phyloP scores from a whole-genome alignment of 257 asterid species.

The Jasminum sambac region DNA sequence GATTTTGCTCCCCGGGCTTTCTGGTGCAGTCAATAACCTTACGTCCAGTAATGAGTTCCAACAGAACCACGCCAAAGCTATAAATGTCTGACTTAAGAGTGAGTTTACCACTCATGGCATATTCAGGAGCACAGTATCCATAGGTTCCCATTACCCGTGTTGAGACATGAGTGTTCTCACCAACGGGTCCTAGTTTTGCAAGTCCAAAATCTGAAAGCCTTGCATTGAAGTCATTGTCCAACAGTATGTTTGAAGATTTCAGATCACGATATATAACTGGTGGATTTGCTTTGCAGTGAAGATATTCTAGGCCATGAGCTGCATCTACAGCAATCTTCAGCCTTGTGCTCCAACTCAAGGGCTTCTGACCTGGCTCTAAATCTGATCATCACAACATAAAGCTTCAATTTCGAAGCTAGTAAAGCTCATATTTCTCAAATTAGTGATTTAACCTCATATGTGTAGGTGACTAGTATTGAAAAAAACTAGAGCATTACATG shows the following conservation, averaged over 20 bases:
- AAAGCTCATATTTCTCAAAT: no score
- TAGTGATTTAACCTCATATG: no score
- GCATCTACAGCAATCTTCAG: conserved; percentile 80
- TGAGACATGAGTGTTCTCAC: conserved; percentile 20
- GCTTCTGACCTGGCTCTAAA: conserved; percentile 42
- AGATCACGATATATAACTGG: conserved; percentile 83
- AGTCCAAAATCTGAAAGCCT: conserved; percentile 94
- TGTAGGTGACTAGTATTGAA: no score
- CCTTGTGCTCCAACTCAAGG: conserved; percentile 78
- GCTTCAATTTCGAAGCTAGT: no score
- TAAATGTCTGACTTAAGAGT: background rate
- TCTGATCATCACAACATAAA: conserved; percentile 32
- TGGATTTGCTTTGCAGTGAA: conserved; percentile 78
- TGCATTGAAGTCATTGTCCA: conserved; percentile 72
- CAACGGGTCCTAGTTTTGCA: conserved; percentile 86
- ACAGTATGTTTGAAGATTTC: conserved; percentile 79
- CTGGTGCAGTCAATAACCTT: background rate
- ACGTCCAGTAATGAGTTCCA: background rate
- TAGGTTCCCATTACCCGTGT: background rate
- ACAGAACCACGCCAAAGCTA: background rate
- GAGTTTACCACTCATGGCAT: background rate
- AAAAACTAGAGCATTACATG: background rate
- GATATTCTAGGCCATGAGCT: conserved; percentile 83
- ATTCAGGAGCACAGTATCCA: background rate
- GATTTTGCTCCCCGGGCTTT: background rate